Evolutionary conservation across 176 grass and related monocot species (phyloP), one percentile per base, ranked within the genome.

Genomic region (Paspalum notatum): DNA sequence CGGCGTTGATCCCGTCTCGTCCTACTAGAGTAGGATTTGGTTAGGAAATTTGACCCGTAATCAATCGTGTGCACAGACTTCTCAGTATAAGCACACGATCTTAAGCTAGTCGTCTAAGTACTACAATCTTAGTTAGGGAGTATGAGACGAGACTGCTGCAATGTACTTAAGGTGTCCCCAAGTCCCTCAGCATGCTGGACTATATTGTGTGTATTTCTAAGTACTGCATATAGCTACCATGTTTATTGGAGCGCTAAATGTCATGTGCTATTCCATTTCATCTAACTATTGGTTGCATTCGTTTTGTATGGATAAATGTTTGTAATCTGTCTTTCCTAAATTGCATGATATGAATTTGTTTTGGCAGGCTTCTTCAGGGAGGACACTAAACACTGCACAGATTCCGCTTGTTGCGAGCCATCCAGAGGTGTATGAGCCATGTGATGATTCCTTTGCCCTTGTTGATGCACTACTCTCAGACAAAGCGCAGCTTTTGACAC

Each of bases 381-480:
- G 75, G 74, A 56, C 75, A 67, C 60, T 87, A 24, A 98, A 89
- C 88, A 98, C 85, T 27, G 92, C 96, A 24, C 86, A 98, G 81
- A 98, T 98, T 43, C 88, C 68, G 15, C 88, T 95, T 59, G 86
- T 98, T 0, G 88, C 90, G 25, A 44, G 60, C 66, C 96, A 98
- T 83, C 90, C 92, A 10, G 90, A 98, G 66, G 96, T 98, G 72
- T 98, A 98, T 59, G 92, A 93, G 47, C 92, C 96, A 82, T 98
- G 92, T 44, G 92, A 98, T 65, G 92, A 98, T 83, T 95, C 96
- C 3, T 98, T 95, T 91, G 86, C 87, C 7, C 83, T 98, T 32
- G 96, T 98, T 63, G 96, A 98, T 93, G 92, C 96, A 6, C 90
- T 98, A 27, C 85, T 98, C 65, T 94, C 96, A 42, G 96, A 98